Percentiles rank a stretch among this genome's conserved stretches.
Evolutionary conservation across 2,329 filamentous ascomycete species (phyloP).

Genomic region (Xylariaceae sp.): DNA sequence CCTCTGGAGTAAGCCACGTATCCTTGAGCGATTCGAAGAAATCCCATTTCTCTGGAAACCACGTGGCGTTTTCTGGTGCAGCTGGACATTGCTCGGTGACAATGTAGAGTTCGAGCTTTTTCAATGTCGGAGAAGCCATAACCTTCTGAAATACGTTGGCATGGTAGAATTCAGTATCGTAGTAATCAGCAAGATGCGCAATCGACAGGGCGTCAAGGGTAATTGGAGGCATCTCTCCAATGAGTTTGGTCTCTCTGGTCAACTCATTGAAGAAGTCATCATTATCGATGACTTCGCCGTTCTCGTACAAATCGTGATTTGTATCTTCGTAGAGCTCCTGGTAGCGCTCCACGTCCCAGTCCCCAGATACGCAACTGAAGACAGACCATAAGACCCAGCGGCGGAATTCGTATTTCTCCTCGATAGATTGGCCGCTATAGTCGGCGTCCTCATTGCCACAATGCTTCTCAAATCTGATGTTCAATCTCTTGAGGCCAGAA

Average conservation of each 20-base stretch:
- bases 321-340: not conserved
- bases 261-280: not conserved
- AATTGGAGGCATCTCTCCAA: not conserved
- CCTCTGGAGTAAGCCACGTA: conserved; percentile 1
- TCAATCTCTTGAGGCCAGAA: not conserved
- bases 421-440: not conserved
- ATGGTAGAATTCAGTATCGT: not conserved
- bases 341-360: not conserved
- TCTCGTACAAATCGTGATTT: not conserved
- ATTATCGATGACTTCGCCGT: not conserved
- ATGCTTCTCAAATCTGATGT: not conserved
- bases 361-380: conserved; percentile 1
- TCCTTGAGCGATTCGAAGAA: not conserved
- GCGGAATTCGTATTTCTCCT: not conserved
- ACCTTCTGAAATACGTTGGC: not conserved
- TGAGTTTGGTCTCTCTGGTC: not conserved
- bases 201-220: not conserved
- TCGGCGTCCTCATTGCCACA: conserved; percentile 1
- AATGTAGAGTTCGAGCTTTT: not conserved
- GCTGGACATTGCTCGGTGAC: not conserved
- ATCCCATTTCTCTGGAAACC: not conserved
- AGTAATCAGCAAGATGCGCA: conserved; percentile 1
- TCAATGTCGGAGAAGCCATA: not conserved
- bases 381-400: conserved; percentile 2
- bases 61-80: not conserved